Evolutionary conservation across 2,329 filamentous ascomycete genomes (phyloP).

Genomic region (Fusarium protoensiforme): DNA sequence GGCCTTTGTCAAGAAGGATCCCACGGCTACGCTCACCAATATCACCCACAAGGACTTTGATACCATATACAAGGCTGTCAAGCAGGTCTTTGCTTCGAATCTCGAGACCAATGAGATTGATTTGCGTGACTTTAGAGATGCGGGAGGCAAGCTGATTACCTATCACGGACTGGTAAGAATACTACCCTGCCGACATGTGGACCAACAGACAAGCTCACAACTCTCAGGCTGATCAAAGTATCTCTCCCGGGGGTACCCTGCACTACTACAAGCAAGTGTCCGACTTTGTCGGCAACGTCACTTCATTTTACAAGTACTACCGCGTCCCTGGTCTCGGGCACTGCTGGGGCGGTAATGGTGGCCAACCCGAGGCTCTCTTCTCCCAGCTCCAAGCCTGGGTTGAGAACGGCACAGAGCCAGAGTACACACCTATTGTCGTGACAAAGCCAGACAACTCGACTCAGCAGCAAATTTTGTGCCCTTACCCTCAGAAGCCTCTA

Average conservation of each 20-base stretch:
- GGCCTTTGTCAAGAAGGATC: neutral
- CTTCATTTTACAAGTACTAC: conserved; percentile 5
- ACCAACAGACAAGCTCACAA: neutral
- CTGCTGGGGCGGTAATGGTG: conserved; percentile 6
- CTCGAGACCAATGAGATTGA: neutral
- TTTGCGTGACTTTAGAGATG: neutral
- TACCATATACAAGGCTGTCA: neutral
- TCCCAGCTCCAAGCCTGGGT: conserved; percentile 14
- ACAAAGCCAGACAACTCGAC: neutral
- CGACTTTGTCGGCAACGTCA: neutral
- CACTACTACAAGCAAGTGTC: conserved; percentile 1
- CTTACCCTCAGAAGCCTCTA: conserved; percentile 8
- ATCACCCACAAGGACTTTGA: neutral
- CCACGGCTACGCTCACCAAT: neutral
- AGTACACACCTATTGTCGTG: neutral
- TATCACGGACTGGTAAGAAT: conserved; percentile 4
- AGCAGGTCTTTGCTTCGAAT: conserved; percentile 3
- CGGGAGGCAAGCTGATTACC: neutral
- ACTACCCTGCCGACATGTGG: too few relatives aligned
- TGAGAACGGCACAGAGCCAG: conserved; percentile 15
- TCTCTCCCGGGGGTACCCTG: neutral
- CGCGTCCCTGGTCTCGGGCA: conserved; percentile 19
- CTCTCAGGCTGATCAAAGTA: neutral
- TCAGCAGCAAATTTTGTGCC: conserved; percentile 11
- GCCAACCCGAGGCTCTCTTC: conserved; percentile 7